Base-by-base conservation (phyloP, 2,329 filamentous ascomycete genomes). In the Diaporthe eres region DNA sequence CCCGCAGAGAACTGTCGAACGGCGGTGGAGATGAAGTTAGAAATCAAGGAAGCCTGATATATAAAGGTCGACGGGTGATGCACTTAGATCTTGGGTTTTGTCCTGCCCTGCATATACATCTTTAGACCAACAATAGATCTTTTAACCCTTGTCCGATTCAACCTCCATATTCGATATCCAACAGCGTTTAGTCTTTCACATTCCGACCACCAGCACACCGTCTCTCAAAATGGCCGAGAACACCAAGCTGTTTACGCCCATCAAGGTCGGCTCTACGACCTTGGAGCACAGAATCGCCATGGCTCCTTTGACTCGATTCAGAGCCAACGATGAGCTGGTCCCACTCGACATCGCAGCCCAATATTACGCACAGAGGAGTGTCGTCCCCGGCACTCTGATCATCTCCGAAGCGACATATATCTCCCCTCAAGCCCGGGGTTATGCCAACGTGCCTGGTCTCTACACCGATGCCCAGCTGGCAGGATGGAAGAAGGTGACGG, bases 401-500 rank as follows among this genome's bases (percentile, higher is more conserved):
- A 88, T 93, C 78, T 88, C 87, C 4, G 91, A 93, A 80, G 90
- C 86, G 0, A 90, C 89, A 10, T 84, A 88, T 55, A 88, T 92
- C 79, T 87, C 88, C 2, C 79, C 83, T 8, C 84, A 85, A 78
- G 86, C 83, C 53, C 87, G 87, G 61, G 86, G 88, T 57, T 88
- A 86, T 78, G 25, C 60, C 2, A 82, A 90, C 77, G 85, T 88
- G 2, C 91, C 92, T 0, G 91, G 90, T 2, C 90, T 94, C 79
- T 92, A 86, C 80, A 88, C 81, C 28, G 82, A 86, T 0, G 86
- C 85, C n/a, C 91, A 93, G 76, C 85, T 92, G 57, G 86, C 85
- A 1, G 88, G 85, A 0, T 94, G 92, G 92, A 90, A 88, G 77
- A 83, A 86, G 19, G 84, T 94, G 57, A 91, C 89, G 2, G 87